These are phyloP conservation scores for Hanseniaspora pseudoguilliermondii DNA, from an alignment of 805 yeast species.

Conservation along the genomic window DNA sequence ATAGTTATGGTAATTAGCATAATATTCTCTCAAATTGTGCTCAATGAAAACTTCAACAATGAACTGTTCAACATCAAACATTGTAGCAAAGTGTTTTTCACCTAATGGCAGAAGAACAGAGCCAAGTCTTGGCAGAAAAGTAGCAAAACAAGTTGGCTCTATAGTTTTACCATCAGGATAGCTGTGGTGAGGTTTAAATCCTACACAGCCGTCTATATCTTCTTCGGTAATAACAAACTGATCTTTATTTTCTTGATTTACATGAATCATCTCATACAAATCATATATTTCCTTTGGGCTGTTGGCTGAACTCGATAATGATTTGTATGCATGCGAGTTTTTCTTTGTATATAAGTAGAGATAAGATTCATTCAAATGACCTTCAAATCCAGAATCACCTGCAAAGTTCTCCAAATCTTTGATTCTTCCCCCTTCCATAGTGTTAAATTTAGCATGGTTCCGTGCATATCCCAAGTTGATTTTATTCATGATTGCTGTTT, in stretches of 20 bases:
- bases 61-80: constrained; percentile 23
- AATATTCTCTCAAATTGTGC: constrained; percentile 38
- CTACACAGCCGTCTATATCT: constrained; percentile 28
- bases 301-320: constrained; percentile 14
- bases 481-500: constrained; percentile 23
- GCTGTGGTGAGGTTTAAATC: constrained; percentile 23
- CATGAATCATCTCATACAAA: background rate
- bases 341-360: constrained; percentile 20
- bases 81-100: constrained; percentile 26
- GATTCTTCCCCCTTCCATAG: constrained; percentile 34
- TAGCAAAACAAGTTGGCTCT: constrained; percentile 42
- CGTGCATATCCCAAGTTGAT: constrained; percentile 42
- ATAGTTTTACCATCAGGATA: constrained; percentile 17
- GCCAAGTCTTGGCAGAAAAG: constrained; percentile 27
- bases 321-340: constrained; percentile 15
- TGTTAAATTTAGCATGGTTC: constrained; percentile 33
- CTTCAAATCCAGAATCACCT: constrained; percentile 23
- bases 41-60: constrained; percentile 34
- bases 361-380: constrained; percentile 18
- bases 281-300: constrained; percentile 5
- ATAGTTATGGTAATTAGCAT: constrained; percentile 32
- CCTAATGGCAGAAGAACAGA: constrained; percentile 13
- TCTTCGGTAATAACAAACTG: constrained; percentile 13
- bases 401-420: constrained; percentile 19
- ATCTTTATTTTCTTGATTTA: background rate